phyloP scores from a whole-genome alignment of 805 yeast genomes.

The Wickerhamomyces xylosicus region DNA sequence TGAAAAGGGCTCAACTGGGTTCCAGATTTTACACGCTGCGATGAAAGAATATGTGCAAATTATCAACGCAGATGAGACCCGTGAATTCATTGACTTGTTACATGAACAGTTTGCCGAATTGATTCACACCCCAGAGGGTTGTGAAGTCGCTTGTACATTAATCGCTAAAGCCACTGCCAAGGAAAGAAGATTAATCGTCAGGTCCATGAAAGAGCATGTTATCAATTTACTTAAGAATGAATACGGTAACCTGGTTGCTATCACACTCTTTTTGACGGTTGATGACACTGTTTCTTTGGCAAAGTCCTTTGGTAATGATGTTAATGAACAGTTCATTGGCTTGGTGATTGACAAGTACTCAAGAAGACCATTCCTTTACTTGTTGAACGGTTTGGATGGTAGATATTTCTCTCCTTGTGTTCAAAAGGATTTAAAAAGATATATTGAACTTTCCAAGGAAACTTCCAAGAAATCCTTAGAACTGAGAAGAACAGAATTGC shows the following conservation, averaged over 20 bases:
- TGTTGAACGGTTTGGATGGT: slow-evolving; percentile 69
- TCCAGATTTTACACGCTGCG: slow-evolving; percentile 91
- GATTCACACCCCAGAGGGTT: slow-evolving; percentile 91
- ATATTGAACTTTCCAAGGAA: slow-evolving; percentile 47
- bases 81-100: slow-evolving; percentile 74
- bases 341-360: slow-evolving; percentile 64
- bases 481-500: slow-evolving; percentile 63
- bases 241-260: slow-evolving; percentile 74
- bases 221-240: slow-evolving; percentile 71
- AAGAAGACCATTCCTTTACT: slow-evolving; percentile 80
- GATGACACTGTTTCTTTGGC: slow-evolving; percentile 85
- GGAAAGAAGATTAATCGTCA: slow-evolving; percentile 76
- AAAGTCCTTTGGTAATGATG: slow-evolving; percentile 60
- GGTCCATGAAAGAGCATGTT: slow-evolving; percentile 67
- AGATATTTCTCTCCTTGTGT: slow-evolving; percentile 72
- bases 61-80: slow-evolving; percentile 56
- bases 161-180: slow-evolving; percentile 82
- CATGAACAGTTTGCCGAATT: slow-evolving; percentile 88
- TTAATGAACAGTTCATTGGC: slow-evolving; percentile 39
- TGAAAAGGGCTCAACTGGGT: slow-evolving; percentile 92
- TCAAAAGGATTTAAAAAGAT: slow-evolving; percentile 47
- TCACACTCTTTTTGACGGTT: slow-evolving; percentile 70
- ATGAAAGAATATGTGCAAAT: slow-evolving; percentile 81
- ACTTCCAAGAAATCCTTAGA: slow-evolving; percentile 83
- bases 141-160: slow-evolving; percentile 78